Evolutionary conservation across 306 rosid genomes (phyloP).

Genomic region (Biancaea sappan): DNA sequence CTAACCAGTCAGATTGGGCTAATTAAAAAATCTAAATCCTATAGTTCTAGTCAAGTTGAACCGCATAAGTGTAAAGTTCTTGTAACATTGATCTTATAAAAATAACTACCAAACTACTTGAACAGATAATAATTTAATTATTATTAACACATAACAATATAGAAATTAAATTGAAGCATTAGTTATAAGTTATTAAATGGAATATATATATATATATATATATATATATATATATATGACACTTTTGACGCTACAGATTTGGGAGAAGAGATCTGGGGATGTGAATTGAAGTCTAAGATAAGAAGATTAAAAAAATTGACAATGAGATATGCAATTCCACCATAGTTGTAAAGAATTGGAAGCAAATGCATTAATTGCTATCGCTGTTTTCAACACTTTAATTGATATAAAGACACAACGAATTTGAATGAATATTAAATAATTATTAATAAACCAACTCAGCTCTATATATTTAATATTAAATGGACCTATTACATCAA

Average conservation of each 20-base stretch:
- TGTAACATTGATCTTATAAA: no score
- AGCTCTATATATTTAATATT: neutral
- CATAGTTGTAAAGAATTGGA: neutral
- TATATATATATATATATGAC: no score
- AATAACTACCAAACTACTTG: no score
- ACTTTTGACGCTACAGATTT: neutral
- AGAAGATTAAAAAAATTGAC: slow-evolving; percentile 4
- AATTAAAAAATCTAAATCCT: no score
- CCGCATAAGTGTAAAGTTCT: no score
- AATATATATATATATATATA: no score
- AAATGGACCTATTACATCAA: neutral
- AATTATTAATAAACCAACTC: neutral
- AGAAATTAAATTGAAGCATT: no score
- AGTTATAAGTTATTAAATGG: no score
- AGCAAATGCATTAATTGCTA: slow-evolving; percentile 58
- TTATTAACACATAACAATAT: no score
- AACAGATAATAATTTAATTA: no score
- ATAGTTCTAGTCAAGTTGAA: no score
- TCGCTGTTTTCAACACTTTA: slow-evolving; percentile 37
- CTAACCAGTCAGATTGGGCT: no score
- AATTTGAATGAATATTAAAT: slow-evolving; percentile 24
- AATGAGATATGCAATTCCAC: slow-evolving; percentile 1
- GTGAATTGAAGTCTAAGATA: neutral
- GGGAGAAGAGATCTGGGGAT: neutral
- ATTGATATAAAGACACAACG: slow-evolving; percentile 40